Base-by-base conservation (phyloP, 371 early-diverging fungal genomes). In the Saksenaea oblongispora region DNA sequence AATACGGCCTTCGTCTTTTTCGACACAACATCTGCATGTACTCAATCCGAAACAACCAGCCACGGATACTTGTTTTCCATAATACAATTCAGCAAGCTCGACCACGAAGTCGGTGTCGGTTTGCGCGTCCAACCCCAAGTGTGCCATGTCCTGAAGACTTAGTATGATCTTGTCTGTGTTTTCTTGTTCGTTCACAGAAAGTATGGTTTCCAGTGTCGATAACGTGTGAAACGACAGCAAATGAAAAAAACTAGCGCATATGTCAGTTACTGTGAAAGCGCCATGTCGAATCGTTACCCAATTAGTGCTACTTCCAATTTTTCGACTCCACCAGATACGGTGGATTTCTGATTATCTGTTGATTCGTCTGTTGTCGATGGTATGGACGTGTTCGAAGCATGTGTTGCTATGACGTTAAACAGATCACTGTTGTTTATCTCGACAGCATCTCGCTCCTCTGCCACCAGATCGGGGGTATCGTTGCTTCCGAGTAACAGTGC, bases 121-220 rank as follows among this genome's bases (percentile, higher is more conserved):
- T 18, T 42, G 54, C 0, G 80, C 76, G 61, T 85, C 84, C 27
- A 86, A 47, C 0, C 86, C 84, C 24, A 86, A 37, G 22, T 73
- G 63, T 8, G 75, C 70, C 62, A 85, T 66, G 39, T 85, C 83
- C 22, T 74, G 70, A 9, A 76, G 70, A 14, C 70, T 59, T 5
- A 83, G 39, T 10, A 56, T 37, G 17, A 74, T 55, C 5, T 59
- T 51, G 8, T 66, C 66, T 15, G 28, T 41, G 11, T 64, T 62
- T 18, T 67, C 69, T 47, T 65, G 69, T 56, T 74, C 69, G 42
- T 67, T 62, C 10, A 61, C 10, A 0, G 71, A 66, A 15, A 81
- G 22, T 24, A 81, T 62, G 1, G 66, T 41, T 34, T 71, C 65
- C 37, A 84, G 57, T 1, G 66, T 71, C 1, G 62, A 44, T 9